phyloP scores from a whole-genome alignment of 2,329 filamentous ascomycete species.

The Cercospora sp. region DNA sequence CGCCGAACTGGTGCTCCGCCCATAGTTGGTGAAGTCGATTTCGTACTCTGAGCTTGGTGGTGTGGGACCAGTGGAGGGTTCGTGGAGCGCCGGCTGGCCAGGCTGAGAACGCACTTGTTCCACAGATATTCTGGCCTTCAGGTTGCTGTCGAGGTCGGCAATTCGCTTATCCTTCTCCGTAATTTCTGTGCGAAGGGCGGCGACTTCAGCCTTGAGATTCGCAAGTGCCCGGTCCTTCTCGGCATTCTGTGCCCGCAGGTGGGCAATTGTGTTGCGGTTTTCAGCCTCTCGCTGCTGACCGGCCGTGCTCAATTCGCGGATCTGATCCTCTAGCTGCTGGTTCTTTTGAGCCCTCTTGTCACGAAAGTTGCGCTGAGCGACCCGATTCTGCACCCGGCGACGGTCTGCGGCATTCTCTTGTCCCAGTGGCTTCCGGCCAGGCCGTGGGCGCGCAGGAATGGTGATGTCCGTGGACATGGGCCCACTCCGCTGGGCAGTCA shows the following conservation, averaged over 20 bases:
- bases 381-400: conserved; percentile 90
- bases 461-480: conserved; percentile 43
- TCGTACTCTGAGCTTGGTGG: conserved; percentile 28
- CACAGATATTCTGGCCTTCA: neutral
- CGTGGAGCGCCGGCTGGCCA: neutral
- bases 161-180: neutral
- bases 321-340: conserved; percentile 36
- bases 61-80: conserved; percentile 10
- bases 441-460: conserved; percentile 54
- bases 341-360: conserved; percentile 84
- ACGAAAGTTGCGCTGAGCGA: conserved; percentile 86
- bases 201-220: conserved; percentile 6
- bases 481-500: conserved; percentile 29
- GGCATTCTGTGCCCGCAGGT: neutral
- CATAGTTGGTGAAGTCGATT: conserved; percentile 31
- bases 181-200: neutral
- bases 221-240: conserved; percentile 7
- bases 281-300: conserved; percentile 6
- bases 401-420: conserved; percentile 91
- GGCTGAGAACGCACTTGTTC: conserved; percentile 3
- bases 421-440: conserved; percentile 75
- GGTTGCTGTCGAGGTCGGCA: conserved; percentile 1
- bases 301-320: conserved; percentile 48
- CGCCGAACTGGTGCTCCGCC: conserved; percentile 8
- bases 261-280: conserved; percentile 9